These are phyloP conservation scores for Lactarius hatsudake DNA, from an alignment of 768 basidiomycete genomes.

Conservation along the genomic window DNA sequence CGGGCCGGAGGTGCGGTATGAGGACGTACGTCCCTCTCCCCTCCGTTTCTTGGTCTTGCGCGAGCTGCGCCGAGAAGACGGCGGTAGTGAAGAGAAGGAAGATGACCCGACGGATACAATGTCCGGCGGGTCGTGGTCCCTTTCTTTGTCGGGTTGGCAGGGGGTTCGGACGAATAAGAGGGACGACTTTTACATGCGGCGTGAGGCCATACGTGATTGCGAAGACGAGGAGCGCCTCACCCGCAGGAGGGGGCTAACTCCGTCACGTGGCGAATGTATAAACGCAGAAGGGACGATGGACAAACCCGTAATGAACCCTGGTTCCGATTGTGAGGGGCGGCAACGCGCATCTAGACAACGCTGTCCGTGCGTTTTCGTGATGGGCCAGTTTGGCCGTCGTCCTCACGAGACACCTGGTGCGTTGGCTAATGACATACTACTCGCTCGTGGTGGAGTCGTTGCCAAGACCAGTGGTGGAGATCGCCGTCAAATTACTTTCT, in stretches of 20 bases:
- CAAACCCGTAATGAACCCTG: too few species aligned
- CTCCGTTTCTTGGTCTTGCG: background rate
- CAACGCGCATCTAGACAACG: too few species aligned
- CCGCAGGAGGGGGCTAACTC: background rate
- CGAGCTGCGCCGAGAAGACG: background rate
- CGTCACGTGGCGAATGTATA: background rate
- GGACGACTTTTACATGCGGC: background rate
- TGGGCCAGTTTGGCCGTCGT: too few species aligned
- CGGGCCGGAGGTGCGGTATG: too few species aligned
- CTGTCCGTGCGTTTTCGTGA: too few species aligned
- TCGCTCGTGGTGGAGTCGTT: background rate
- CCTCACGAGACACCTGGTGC: too few species aligned
- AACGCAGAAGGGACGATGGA: background rate
- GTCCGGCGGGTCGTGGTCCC: background rate
- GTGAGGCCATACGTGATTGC: background rate
- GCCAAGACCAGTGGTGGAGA: too few species aligned
- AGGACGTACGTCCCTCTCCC: background rate
- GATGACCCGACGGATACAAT: slow-evolving; percentile 7
- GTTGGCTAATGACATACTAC: too few species aligned
- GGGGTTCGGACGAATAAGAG: background rate
- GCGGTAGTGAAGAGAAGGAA: background rate
- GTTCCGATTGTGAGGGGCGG: too few species aligned
- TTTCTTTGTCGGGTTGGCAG: background rate
- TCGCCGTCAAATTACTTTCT: too few species aligned
- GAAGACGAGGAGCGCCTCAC: background rate